phyloP scores from a whole-genome alignment of 352 stramenopile species.

The Globisporangium echinulatum region DNA sequence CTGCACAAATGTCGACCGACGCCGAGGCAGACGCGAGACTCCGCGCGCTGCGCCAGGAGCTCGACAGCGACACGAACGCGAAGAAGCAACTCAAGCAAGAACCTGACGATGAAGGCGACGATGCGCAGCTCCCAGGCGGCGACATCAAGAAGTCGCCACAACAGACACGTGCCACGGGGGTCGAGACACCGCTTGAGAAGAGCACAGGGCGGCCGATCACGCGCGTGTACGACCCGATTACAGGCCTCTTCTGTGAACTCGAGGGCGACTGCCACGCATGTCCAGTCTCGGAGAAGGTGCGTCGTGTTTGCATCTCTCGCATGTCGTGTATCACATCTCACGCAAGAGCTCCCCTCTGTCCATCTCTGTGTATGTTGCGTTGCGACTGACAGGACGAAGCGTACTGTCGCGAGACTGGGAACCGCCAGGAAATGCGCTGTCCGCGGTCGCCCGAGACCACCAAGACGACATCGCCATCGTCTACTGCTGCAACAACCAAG shows the following conservation, averaged over 20 bases:
- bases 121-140: not conserved
- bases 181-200: slow-evolving; percentile 18
- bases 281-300: slow-evolving; percentile 35
- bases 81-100: not conserved
- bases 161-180: not conserved
- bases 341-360: too few relatives aligned
- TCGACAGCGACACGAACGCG: not conserved
- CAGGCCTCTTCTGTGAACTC: slow-evolving; percentile 49
- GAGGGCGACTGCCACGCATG: slow-evolving; percentile 53
- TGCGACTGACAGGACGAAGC: slow-evolving; percentile 26
- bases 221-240: slow-evolving; percentile 57
- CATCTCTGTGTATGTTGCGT: not conserved
- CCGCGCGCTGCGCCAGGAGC: slow-evolving; percentile 1
- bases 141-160: slow-evolving; percentile 13
- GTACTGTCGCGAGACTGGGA: slow-evolving; percentile 61
- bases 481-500: not conserved
- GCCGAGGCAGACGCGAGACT: not conserved
- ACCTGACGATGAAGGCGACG: not conserved
- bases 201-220: slow-evolving; percentile 22
- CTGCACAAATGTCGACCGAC: not conserved
- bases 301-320: not conserved
- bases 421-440: slow-evolving; percentile 65
- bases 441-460: slow-evolving; percentile 17
- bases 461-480: not conserved
- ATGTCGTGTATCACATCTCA: not conserved